Evolutionary conservation across 1,139 yeast genomes (phyloP).

Genomic region (Pichia sp.): DNA sequence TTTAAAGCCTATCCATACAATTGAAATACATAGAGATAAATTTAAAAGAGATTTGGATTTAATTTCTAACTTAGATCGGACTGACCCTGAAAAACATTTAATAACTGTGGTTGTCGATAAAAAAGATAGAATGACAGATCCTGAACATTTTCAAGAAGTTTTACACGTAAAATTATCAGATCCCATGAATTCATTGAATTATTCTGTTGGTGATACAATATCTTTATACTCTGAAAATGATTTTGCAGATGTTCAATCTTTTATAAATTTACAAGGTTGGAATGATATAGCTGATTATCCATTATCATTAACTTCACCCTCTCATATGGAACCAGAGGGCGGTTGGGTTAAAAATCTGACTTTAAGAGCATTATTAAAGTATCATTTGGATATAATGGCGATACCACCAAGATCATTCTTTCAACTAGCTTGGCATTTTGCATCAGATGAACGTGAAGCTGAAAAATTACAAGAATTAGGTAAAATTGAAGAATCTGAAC

Average conservation of each 20-base stretch:
- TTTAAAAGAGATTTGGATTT: neutral
- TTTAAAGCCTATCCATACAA: constrained; percentile 39
- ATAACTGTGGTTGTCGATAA: constrained; percentile 32
- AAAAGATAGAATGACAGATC: constrained; percentile 21
- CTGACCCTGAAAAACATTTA: constrained; percentile 5
- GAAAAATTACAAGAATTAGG: constrained; percentile 75
- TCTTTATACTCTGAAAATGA: constrained; percentile 73
- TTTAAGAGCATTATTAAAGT: constrained; percentile 61
- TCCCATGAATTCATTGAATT: constrained; percentile 28
- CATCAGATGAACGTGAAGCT: constrained; percentile 59
- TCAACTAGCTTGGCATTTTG: constrained; percentile 63
- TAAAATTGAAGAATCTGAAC: constrained; percentile 67
- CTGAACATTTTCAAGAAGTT: constrained; percentile 86
- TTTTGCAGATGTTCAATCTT: constrained; percentile 52
- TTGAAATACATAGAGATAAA: constrained; percentile 24
- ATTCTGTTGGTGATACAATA: constrained; percentile 74
- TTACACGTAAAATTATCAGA: constrained; percentile 50
- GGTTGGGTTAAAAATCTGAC: constrained; percentile 55
- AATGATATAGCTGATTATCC: constrained; percentile 56
- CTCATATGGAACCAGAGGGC: constrained; percentile 33
- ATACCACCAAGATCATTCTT: constrained; percentile 85
- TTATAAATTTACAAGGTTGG: constrained; percentile 75
- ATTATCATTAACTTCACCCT: constrained; percentile 19
- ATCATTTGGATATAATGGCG: constrained; percentile 74
- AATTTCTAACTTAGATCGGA: neutral